Evolutionary conservation across 495 filamentous ascomycete species (phyloP), one percentile per base, ranked within the genome.

Genomic region (Penicillium herquei): DNA sequence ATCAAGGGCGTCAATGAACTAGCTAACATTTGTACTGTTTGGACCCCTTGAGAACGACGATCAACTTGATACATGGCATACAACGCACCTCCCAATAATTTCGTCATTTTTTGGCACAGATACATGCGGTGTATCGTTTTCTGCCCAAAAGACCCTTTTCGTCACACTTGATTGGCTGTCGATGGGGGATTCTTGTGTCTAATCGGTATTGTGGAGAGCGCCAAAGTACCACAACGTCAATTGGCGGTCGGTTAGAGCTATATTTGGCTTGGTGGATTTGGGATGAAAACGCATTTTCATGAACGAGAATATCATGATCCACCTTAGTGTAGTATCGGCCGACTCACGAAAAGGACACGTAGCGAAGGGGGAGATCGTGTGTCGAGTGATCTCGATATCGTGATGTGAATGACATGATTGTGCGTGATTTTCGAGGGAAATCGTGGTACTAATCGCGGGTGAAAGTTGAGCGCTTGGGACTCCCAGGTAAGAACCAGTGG

Each of bases 11-110:
- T 26, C 21, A 26, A 26, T 37, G 46, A 12, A 32, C 8, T 13
- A 35, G 6, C 14, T 6, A 9, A 42, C 53, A 49, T 50, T 56
- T 21, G 47, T 56, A 56, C 54, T 51, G 48, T 51, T 56, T 39
- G 33, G 54, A 51, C 54, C 54, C 31, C 54, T 14, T n/a, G 17
- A 26, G 35, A 42, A 42, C 12, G 43, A 35, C 33, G 6, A 26
- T 56, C 33, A 41, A 51, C 13, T 39, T 17, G 30, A 40, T 18
- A 26, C 21, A 26, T 26, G 21, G 21, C 21, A 26, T 26, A 26
- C 21, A 26, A 26, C 21, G 21, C 21, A 26, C 21, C 21, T 26
- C 21, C 21, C 21, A 26, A 26, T 26, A 26, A 47, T 56, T 56
- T 51, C 48, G 54, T 56, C 54, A 56, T 46, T 40, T 18, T 31